phyloP scores from a whole-genome alignment of 192 early-diverging fungal genomes.

The Coemansia sp. region DNA sequence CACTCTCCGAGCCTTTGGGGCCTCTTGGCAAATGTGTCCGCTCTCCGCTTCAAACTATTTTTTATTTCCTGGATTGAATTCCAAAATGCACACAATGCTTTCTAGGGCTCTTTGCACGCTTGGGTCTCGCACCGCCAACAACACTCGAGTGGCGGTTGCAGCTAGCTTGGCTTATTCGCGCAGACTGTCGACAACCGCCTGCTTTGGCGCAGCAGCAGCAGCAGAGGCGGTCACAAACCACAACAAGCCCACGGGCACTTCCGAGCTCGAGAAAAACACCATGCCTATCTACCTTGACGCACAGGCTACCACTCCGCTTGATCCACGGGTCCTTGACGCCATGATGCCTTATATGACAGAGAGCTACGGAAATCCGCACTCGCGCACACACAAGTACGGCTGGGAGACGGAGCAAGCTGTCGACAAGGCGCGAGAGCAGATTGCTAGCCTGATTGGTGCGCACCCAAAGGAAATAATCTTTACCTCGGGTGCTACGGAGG shows the following conservation, averaged over 20 bases:
- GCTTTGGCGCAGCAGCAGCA: not conserved
- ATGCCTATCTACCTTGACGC: constrained; percentile 91
- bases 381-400: constrained; percentile 93
- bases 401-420: constrained; percentile 94
- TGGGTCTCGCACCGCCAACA: constrained; percentile 10
- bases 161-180: constrained; percentile 3
- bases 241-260: constrained; percentile 27
- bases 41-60: not conserved
- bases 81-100: constrained; percentile 12
- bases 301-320: constrained; percentile 91
- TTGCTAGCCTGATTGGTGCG: constrained; percentile 83
- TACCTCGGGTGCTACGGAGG: constrained; percentile 94
- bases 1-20: not conserved
- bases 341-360: constrained; percentile 95
- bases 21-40: too few species aligned
- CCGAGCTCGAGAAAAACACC: constrained; percentile 7
- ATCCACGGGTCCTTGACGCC: constrained; percentile 87
- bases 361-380: constrained; percentile 93
- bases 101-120: constrained; percentile 16
- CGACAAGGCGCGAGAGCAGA: constrained; percentile 81
- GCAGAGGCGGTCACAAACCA: constrained; percentile 40
- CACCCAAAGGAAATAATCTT: constrained; percentile 97
- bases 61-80: not conserved
- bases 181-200: constrained; percentile 30
- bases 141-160: not conserved